Base-by-base conservation (phyloP, 108 stramenopile genomes). In the Tribonema minus region DNA sequence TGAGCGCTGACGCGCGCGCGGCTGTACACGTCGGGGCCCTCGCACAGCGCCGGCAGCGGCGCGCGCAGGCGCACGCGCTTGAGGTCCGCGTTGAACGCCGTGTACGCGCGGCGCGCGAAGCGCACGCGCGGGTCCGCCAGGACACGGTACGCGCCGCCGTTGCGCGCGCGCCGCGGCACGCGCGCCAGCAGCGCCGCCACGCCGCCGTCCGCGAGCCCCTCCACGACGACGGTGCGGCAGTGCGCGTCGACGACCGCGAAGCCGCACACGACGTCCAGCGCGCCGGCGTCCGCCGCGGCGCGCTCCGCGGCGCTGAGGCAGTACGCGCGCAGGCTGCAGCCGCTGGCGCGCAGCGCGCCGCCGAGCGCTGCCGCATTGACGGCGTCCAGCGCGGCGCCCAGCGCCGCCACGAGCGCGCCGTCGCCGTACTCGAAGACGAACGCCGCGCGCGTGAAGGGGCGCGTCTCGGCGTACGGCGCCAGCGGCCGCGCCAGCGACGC, bases 21-120 rank as follows among this genome's bases (percentile, higher is more conserved):
- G 74, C 86, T 83, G 68, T 87, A 87, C 15, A 87, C 82, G 33
- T 84, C 85, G 0, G 87, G 85, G 33, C n/a, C 39, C 60, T 38
- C 25, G 25, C 71, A 72, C 25, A 87, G 83, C 7, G 71, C 15
- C 1, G 78, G 77, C 35, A 87, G 81, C 4, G 81, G 73, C 35
- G 79, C 80, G 12, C 87, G 78, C 35, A 86, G 41, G 7, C 87
- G 78, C 15, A 87, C 40, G 40, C 66, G 46, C 71, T 86, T 85
- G 40, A 87, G 35, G 35, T 86, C 83, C 9, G 74, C 62, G 37
- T 66, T 34, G 64, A 84, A 86, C 25, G 29, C 28, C 31, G 87
- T 85, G 85, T 86, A 87, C 30, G 83, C 58, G 31, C 87, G 58
- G 33, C 67, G 34, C 33, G 73, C 27, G 58, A 87, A 87, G 28